Base-by-base conservation (phyloP, 192 early-diverging fungal species). In the Coemansia sp. region DNA sequence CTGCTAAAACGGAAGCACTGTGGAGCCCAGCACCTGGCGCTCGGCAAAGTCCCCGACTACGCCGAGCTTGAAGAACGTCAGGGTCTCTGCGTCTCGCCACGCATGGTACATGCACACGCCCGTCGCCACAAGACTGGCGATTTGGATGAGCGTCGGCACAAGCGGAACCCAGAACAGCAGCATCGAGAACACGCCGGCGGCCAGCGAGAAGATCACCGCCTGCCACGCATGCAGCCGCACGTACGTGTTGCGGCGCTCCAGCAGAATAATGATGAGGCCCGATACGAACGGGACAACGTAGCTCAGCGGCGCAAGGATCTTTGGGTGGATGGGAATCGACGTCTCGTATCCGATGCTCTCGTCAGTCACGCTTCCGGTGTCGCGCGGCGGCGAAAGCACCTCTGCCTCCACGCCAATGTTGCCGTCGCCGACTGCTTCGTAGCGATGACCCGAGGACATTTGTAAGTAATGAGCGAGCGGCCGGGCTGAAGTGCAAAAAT, bases 11-110 rank as follows among this genome's bases (percentile, higher is more conserved):
- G 74, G 74, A 9, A 77, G 60, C 30, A 77, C 74, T 0, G 74
- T 64, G 10, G 74, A 53, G 23, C 74, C 74, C 29, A 77, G 68
- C 49, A 77, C 74, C 45, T 77, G 74, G 31, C 74, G 67, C 54
- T 79, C 76, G 16, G 76, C 76, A 65, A 68, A 69, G 51, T 79
- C 76, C 25, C 76, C 76, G 8, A 79, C 30, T 4, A 69, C 23
- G 38, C 76, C 76, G 2, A 79, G 65, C 63, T 79, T 79, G 53
- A 73, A 79, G 47, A 79, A 79, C 19, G 69, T 79, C 47, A 71
- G 66, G 43, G 76, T 69, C 21, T 79, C 70, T 2, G 76, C 57
- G 28, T 73, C 70, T 35, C 64, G 72, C 65, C 71, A 79, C 23
- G 76, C 76, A 30, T 53, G 65, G 43, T 58, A 65, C 44, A 59